Conservation (phyloP, 2,329 filamentous ascomycete genomes). For the Colletotrichum costaricense region DNA sequence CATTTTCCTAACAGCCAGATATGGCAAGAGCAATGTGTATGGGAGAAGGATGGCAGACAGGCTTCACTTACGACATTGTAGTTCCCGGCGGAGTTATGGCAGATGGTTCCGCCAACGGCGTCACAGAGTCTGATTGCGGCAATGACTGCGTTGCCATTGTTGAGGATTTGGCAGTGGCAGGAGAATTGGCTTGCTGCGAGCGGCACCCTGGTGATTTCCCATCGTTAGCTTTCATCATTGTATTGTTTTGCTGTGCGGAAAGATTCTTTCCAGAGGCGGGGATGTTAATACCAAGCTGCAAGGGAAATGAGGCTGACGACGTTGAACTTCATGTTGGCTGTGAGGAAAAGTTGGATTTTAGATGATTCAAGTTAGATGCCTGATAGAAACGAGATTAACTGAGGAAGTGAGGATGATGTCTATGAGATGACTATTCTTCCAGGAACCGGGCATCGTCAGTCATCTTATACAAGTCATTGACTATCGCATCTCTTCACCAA, state of each 20-base stretch:
- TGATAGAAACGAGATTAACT: background rate
- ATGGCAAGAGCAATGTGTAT: too few relatives aligned
- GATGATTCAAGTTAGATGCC: background rate
- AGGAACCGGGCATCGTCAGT: background rate
- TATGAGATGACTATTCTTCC: background rate
- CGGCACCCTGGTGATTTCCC: background rate
- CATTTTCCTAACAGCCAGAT: too few relatives aligned
- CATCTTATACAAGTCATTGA: background rate
- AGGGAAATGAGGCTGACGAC: background rate
- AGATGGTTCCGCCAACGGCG: background rate
- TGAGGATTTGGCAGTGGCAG: background rate
- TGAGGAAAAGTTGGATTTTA: background rate
- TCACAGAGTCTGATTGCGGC: background rate
- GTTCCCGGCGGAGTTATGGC: background rate
- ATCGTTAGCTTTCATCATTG: background rate
- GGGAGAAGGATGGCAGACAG: background rate
- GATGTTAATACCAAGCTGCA: background rate
- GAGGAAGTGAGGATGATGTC: background rate
- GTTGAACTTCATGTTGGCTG: constrained; percentile 13
- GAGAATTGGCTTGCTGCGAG: background rate
- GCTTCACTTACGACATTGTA: background rate
- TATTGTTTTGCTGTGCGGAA: background rate
- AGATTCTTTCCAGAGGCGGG: too few relatives aligned
- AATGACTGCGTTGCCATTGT: background rate
- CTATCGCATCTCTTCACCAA: background rate